These are phyloP conservation scores for Vaccinium darrowii DNA, from an alignment of 148 eudicot species.

Conservation along the genomic window DNA sequence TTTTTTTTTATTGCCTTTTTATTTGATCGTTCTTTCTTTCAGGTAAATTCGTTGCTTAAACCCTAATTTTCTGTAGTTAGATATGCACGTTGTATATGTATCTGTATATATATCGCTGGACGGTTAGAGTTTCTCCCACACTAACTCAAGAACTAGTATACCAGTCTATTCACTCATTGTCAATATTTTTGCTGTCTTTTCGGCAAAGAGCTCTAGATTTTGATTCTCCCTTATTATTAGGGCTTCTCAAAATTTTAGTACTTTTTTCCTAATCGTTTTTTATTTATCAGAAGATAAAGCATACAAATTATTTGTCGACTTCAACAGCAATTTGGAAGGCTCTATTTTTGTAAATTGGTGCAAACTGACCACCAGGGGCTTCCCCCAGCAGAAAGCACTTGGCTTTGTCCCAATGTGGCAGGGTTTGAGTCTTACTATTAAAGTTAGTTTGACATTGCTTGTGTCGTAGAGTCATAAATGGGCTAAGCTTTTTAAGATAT, in stretches of 20 bases:
- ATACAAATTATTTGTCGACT: neutral
- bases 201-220: neutral
- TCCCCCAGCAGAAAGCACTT: no score
- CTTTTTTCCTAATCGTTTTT: no score
- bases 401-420: no score
- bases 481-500: neutral
- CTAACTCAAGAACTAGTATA: neutral
- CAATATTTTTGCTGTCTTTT: neutral
- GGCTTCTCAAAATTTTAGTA: neutral
- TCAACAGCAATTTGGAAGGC: no score
- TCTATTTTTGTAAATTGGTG: no score
- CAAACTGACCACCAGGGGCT: no score
- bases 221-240: neutral
- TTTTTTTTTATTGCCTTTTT: slow-evolving; percentile 13
- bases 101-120: neutral
- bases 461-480: neutral
- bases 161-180: neutral
- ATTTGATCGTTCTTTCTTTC: neutral
- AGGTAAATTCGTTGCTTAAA: slow-evolving; percentile 10
- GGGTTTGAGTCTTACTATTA: neutral
- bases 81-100: neutral
- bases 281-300: neutral
- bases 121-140: neutral
- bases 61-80: neutral
- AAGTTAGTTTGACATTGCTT: neutral